Base-by-base conservation (phyloP, 2,329 filamentous ascomycete species). In the Paraphaeosphaeria sporulosa region DNA sequence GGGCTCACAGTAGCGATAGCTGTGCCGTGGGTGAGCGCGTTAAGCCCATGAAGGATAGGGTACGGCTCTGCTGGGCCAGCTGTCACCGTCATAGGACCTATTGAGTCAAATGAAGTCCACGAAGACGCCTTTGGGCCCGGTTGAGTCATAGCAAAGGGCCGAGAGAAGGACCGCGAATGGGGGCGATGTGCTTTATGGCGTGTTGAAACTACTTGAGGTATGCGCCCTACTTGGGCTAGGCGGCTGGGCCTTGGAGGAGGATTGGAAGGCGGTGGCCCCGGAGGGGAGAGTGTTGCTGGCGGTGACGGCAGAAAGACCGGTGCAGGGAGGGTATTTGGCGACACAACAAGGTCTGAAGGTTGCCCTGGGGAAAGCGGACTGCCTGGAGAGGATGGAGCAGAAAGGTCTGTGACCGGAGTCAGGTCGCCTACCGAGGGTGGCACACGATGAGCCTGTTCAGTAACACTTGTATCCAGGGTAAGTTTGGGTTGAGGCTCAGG, bases 141-240 rank as follows among this genome's bases (percentile, higher is more conserved):
- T 50, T 84, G 81, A 4, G 78, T 77, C 17, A 82, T 78, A 4
- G 72, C 79, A 73, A 97, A 96, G 0, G 94, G 93, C 9, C 93
- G 84, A 3, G 94, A 97, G 75, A 97, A 97, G 34, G 92, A 96
- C 72, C 88, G 89, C 1, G 90, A 86, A 0, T 91, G 89, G 1
- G 87, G 86, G 50, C 86, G 86, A 63, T 90, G 86, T 38, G 88
- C 82, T 55, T 89, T 85, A 49, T 85, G 84, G 50, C 82, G 80
- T 53, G 85, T 88, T 48, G 87, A 92, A 32, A 94, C 83, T 4
- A 97, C 92, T 69, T 88, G 89, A 9, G 94, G 94, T 54, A 97
- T 97, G 17, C 94, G 87, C 9, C 93, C 94, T 49, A 97, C 89
- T 67, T 94, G 92, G 30, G 89, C 87, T 19, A 96, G 81, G 58